These are phyloP conservation scores for Tephrocybe sp. DNA, from an alignment of 768 basidiomycete genomes.

Conservation along the genomic window DNA sequence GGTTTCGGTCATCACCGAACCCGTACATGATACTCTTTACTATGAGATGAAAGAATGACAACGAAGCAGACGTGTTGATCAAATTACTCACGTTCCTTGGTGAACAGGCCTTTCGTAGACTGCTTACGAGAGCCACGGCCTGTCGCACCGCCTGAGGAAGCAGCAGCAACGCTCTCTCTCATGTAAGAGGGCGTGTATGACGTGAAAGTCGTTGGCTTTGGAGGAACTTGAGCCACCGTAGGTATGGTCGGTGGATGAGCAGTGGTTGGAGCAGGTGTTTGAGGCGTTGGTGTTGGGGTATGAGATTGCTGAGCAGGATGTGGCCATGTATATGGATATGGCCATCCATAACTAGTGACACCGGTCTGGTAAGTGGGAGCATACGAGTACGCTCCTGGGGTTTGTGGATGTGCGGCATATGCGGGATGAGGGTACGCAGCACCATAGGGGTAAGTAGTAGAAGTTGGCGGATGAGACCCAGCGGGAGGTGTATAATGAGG, in stretches of 20 bases:
- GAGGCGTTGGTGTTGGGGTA: constrained; percentile 22
- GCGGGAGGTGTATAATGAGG: constrained; percentile 26
- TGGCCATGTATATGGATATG: constrained; percentile 62
- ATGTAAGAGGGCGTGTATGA: constrained; percentile 53
- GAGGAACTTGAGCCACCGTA: constrained; percentile 22
- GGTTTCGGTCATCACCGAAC: constrained; percentile 89
- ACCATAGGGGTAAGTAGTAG: constrained; percentile 67
- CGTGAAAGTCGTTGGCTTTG: constrained; percentile 49
- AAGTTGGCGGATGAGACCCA: constrained; percentile 31
- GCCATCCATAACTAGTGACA: constrained; percentile 72
- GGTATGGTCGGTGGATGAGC: constrained; percentile 28
- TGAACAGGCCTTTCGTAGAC: constrained; percentile 72
- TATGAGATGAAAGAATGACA: constrained; percentile 24
- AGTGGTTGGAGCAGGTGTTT: constrained; percentile 25
- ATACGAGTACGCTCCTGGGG: constrained; percentile 51
- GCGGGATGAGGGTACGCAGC: constrained; percentile 47
- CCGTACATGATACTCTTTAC: constrained; percentile 90
- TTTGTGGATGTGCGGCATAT: constrained; percentile 39
- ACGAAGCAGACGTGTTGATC: neutral
- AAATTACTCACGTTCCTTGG: constrained; percentile 68
- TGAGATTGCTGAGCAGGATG: constrained; percentile 14
- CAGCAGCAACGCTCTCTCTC: constrained; percentile 45
- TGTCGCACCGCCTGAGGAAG: constrained; percentile 35
- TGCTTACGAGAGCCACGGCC: constrained; percentile 58
- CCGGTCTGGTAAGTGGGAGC: constrained; percentile 56